Base-by-base conservation (phyloP, 2,329 filamentous ascomycete species). In the Arachnopeziza araneosa region DNA sequence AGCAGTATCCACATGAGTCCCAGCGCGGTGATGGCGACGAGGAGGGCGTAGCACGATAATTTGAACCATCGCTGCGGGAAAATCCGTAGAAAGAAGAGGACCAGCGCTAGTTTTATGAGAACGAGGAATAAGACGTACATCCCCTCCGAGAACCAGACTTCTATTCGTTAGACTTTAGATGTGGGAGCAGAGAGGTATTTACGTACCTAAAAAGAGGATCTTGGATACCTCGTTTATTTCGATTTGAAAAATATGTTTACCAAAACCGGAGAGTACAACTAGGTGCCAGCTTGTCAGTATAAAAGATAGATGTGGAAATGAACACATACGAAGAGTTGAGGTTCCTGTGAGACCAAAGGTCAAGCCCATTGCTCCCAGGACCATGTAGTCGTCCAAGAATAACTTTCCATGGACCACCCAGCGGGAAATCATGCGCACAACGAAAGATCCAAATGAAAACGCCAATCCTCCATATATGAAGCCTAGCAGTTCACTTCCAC, bases 71-170 rank as follows among this genome's bases (percentile, higher is more conserved):
- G 62, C 0, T 67, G 66, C 0, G 75, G 74, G 49, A 79, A 79
- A 53, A 79, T 75, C n/a, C 73, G 70, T n/a, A 77, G 68, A 57
- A 78, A 79, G 61, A 79, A 77, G 58, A 75, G 71, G 6, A 78
- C 63, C 17, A 79, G 64, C 1, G 76, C 75, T 23, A 77, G 65
- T 63, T 78, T 78, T 49, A 76, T 69, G 6, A 77, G 63, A 10
- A 72, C 71, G 56, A 76, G 69, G 32, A 74, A 69, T 0, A 71
- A 24, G 62, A 78, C 73, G 64, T 78, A 79, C 21, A 78, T 67
- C 0, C 75, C 67, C 50, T 76, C 73, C 2, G 74, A 64, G 7
- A 73, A 24, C 63, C 69, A 75, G 57, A 76, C 56, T 59, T 54
- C 14, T 54, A 30, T 30, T 30, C 6, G 21, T 53, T 24, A 53